phyloP scores from a whole-genome alignment of 2,329 filamentous ascomycete species.

The Aspergillus pseudonomiae region DNA sequence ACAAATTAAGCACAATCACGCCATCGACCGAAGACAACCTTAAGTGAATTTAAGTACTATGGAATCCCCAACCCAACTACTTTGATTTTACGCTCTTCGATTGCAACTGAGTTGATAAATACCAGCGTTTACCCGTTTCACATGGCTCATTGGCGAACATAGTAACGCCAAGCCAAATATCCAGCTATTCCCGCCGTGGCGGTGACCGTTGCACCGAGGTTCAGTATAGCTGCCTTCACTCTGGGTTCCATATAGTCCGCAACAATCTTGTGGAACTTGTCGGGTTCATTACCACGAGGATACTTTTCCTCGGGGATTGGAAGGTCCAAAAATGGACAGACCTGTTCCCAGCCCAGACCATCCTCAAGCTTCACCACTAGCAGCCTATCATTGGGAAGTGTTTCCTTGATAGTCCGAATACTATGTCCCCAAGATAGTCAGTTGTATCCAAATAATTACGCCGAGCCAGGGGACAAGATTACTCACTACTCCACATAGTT shows the following conservation, averaged over 20 bases:
- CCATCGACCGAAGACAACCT: neutral
- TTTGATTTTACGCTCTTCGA: neutral
- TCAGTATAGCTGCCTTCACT: conserved; percentile 17
- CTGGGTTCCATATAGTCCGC: conserved; percentile 15
- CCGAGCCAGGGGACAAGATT: neutral
- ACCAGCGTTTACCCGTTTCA: too few relatives aligned
- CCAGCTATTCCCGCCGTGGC: conserved; percentile 16
- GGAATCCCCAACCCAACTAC: neutral
- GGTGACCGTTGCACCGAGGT: conserved; percentile 15
- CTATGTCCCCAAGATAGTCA: neutral
- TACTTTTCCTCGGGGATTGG: conserved; percentile 25
- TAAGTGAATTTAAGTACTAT: neutral
- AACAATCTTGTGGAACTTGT: conserved; percentile 22
- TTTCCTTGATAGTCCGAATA: conserved; percentile 23
- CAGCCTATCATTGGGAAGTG: conserved; percentile 23
- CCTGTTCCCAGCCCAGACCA: conserved; percentile 26
- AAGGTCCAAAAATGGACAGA: conserved; percentile 27
- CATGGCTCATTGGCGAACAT: neutral
- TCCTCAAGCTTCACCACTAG: conserved; percentile 25
- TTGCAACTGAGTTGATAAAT: too few relatives aligned
- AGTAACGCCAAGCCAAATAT: conserved; percentile 13
- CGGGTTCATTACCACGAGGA: conserved; percentile 25
- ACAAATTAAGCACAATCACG: neutral
- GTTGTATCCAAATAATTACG: too few relatives aligned
- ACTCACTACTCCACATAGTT: conserved; percentile 29